phyloP scores from a whole-genome alignment of 768 basidiomycete species.

The Mycena polygramma region DNA sequence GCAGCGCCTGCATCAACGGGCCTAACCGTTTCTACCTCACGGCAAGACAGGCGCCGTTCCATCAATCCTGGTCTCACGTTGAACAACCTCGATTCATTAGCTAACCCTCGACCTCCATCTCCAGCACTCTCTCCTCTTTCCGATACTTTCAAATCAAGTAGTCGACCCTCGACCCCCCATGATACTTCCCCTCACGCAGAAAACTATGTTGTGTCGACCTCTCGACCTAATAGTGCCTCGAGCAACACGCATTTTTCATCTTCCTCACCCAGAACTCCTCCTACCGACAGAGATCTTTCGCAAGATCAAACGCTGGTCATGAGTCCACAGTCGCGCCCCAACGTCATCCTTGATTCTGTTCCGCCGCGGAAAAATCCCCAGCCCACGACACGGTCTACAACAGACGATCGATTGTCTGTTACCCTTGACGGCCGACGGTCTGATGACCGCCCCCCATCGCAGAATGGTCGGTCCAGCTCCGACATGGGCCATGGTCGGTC shows the following conservation, averaged over 20 bases:
- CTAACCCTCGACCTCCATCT: constrained; percentile 40
- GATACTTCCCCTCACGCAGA: constrained; percentile 52
- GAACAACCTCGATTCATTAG: constrained; percentile 47
- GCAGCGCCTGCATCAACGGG: constrained; percentile 40
- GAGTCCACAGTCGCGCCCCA: constrained; percentile 51
- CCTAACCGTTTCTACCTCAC: constrained; percentile 52
- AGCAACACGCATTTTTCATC: constrained; percentile 45
- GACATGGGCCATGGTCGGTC: constrained; percentile 50
- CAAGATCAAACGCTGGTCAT: constrained; percentile 59
- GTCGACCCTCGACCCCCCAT: constrained; percentile 45
- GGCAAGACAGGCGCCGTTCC: constrained; percentile 60
- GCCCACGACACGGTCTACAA: constrained; percentile 29
- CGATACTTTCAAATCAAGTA: constrained; percentile 43
- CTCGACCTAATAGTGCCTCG: constrained; percentile 38
- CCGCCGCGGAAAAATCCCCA: constrained; percentile 40
- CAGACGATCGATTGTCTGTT: constrained; percentile 26
- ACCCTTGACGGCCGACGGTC: constrained; percentile 43
- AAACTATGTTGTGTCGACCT: constrained; percentile 45
- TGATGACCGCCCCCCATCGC: constrained; percentile 45
- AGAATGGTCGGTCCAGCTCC: constrained; percentile 30
- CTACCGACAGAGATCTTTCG: constrained; percentile 47
- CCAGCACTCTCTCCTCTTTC: constrained; percentile 50
- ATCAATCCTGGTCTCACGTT: constrained; percentile 61
- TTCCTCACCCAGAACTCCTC: constrained; percentile 50
- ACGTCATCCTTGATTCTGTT: constrained; percentile 43